Percentiles rank a stretch among this genome's conserved stretches.
These are phyloP conservation scores for Geosmithia putterillii DNA, from an alignment of 2,329 filamentous ascomycete genomes.

Conservation along the genomic window DNA sequence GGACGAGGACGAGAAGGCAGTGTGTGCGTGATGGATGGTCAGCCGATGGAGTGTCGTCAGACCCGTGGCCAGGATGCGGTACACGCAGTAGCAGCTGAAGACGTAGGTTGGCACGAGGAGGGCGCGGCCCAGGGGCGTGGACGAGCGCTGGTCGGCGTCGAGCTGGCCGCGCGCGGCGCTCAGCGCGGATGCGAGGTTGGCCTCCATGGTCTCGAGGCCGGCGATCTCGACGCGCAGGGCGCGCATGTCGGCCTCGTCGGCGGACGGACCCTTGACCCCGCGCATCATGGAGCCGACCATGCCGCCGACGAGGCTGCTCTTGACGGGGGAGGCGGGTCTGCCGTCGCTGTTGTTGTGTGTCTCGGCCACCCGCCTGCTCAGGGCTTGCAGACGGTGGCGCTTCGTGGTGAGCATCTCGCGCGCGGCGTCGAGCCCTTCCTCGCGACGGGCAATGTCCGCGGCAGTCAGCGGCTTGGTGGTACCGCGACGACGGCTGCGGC, in stretches of 20 bases:
- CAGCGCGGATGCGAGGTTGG: slow-evolving; percentile 54
- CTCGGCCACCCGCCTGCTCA: slow-evolving; percentile 46
- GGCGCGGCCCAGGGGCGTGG: slow-evolving; percentile 53
- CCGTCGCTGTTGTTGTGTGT: slow-evolving; percentile 24
- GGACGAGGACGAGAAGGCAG: slow-evolving; percentile 11
- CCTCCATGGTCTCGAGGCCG: slow-evolving; percentile 70
- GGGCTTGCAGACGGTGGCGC: slow-evolving; percentile 54
- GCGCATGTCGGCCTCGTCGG: slow-evolving; percentile 47
- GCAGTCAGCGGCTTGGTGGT: slow-evolving; percentile 66
- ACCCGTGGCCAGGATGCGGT: slow-evolving; percentile 63
- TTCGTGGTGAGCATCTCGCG: slow-evolving; percentile 70
- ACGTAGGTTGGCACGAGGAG: slow-evolving; percentile 49
- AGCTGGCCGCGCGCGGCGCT: slow-evolving; percentile 50
- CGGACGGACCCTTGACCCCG: slow-evolving; percentile 48
- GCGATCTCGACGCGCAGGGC: slow-evolving; percentile 62
- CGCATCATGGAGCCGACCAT: slow-evolving; percentile 56
- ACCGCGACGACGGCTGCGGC: slow-evolving; percentile 25
- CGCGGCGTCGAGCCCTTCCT: slow-evolving; percentile 66
- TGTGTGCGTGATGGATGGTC: slow-evolving; percentile 11
- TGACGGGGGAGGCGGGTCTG: slow-evolving; percentile 1
- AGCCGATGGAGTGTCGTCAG: slow-evolving; percentile 53
- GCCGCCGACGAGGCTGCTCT: slow-evolving; percentile 55
- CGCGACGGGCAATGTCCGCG: slow-evolving; percentile 62
- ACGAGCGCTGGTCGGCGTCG: slow-evolving; percentile 51
- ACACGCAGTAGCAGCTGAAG: slow-evolving; percentile 76